Evolutionary conservation across 164 flowering plant species (phyloP).

Genomic region (Piper longum): DNA sequence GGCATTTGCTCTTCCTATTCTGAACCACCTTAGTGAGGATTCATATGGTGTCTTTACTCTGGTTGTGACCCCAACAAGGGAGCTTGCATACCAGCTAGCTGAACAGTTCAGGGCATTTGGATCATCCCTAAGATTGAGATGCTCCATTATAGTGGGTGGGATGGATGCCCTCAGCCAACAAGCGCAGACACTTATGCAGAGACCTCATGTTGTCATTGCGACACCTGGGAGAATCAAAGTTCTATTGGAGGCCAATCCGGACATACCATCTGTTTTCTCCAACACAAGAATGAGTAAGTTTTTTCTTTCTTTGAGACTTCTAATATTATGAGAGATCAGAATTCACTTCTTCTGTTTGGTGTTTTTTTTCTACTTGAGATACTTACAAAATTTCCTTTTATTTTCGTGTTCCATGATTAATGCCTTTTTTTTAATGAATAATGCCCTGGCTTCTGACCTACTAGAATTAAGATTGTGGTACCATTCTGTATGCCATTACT

Average conservation of each 20-base stretch:
- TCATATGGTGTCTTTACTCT: slow-evolving; percentile 77
- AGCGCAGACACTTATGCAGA: slow-evolving; percentile 33
- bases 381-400: too few species aligned
- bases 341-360: too few species aligned
- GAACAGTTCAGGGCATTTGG: slow-evolving; percentile 91
- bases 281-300: slow-evolving; percentile 47
- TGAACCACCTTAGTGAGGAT: slow-evolving; percentile 47
- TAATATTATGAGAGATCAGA: not conserved
- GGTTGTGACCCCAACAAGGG: slow-evolving; percentile 86
- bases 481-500: too few species aligned
- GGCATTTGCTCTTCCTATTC: slow-evolving; percentile 84
- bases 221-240: slow-evolving; percentile 84
- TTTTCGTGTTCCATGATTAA: too few species aligned
- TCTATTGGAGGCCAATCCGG: slow-evolving; percentile 57
- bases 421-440: too few species aligned
- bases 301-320: not conserved
- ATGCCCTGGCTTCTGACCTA: too few species aligned
- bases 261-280: slow-evolving; percentile 53
- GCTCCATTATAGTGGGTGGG: slow-evolving; percentile 81
- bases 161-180: slow-evolving; percentile 80
- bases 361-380: not conserved
- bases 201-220: slow-evolving; percentile 80
- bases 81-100: slow-evolving; percentile 81
- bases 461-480: too few species aligned
- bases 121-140: slow-evolving; percentile 44